Evolutionary conservation across 2,329 filamentous ascomycete genomes (phyloP).

Genomic region (Trichoderma harzianum): DNA sequence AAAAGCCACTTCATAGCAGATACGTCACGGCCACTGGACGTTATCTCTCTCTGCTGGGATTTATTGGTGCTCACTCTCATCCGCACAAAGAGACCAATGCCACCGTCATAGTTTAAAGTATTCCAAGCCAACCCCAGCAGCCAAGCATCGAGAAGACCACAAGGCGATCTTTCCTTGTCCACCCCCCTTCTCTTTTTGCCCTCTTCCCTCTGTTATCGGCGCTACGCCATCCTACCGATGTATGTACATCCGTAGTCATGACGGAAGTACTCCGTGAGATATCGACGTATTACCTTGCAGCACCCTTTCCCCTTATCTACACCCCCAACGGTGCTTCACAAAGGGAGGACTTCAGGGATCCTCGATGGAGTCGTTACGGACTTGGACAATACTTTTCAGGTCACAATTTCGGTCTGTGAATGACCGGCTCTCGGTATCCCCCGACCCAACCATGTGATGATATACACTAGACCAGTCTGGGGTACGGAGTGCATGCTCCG

Average conservation of each 20-base stretch:
- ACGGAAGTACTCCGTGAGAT: not conserved
- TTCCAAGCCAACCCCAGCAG: not conserved
- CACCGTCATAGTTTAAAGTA: not conserved
- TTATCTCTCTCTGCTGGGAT: not conserved
- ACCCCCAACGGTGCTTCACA: not conserved
- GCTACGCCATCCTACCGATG: not conserved
- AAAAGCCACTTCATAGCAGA: not conserved
- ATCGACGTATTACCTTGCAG: not conserved
- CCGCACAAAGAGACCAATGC: not conserved
- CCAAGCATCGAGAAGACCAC: not conserved
- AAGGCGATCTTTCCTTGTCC: not conserved
- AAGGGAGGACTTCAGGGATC: not conserved
- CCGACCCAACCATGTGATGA: not conserved
- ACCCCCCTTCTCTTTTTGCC: not conserved
- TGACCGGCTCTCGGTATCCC: not conserved
- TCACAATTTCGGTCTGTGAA: constrained; percentile 1
- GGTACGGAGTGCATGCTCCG: not conserved
- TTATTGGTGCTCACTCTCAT: not conserved
- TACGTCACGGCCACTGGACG: not conserved
- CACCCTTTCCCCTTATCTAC: not conserved
- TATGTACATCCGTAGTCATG: not conserved
- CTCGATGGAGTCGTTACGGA: not conserved
- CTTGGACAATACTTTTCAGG: not conserved
- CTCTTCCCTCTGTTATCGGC: not conserved
- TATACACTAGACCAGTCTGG: constrained; percentile 1